Conservation (phyloP, 1,139 yeast genomes). For the Blastobotrys buckinghamii region DNA sequence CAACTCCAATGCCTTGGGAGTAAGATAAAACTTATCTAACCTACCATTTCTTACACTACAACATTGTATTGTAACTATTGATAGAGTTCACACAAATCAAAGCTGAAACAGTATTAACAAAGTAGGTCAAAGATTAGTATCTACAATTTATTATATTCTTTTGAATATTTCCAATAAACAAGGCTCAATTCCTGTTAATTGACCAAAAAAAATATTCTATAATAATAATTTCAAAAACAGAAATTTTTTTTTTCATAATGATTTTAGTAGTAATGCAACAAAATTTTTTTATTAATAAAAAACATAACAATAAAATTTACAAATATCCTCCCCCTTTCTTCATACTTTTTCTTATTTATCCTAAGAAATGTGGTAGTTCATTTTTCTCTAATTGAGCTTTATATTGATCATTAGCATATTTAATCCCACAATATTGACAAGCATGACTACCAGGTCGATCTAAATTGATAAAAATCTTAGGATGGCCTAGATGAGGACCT, state of each 20-base stretch:
- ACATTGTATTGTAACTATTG: not conserved
- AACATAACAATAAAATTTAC: not conserved
- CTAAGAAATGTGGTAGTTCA: constrained; percentile 1
- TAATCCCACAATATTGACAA: constrained; percentile 62
- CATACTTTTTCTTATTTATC: not conserved
- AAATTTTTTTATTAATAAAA: not conserved
- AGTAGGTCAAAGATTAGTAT: not conserved
- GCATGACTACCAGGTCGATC: constrained; percentile 67
- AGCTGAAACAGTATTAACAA: too few species aligned
- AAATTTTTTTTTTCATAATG: not conserved
- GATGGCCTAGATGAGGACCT: constrained; percentile 75
- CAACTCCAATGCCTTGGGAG: constrained; percentile 12
- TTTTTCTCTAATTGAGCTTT: constrained; percentile 18
- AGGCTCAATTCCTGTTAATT: too few species aligned
- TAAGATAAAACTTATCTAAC: constrained; percentile 1
- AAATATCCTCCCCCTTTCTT: too few species aligned
- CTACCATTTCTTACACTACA: too few species aligned
- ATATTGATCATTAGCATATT: constrained; percentile 18
- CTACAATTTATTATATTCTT: not conserved
- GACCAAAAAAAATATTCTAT: too few species aligned
- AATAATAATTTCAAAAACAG: too few species aligned
- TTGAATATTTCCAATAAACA: not conserved
- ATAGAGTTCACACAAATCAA: not conserved
- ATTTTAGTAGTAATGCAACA: not conserved
- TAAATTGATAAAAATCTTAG: constrained; percentile 73